Conservation (phyloP, 192 early-diverging fungal species). For the Haplosporangium gracile region DNA sequence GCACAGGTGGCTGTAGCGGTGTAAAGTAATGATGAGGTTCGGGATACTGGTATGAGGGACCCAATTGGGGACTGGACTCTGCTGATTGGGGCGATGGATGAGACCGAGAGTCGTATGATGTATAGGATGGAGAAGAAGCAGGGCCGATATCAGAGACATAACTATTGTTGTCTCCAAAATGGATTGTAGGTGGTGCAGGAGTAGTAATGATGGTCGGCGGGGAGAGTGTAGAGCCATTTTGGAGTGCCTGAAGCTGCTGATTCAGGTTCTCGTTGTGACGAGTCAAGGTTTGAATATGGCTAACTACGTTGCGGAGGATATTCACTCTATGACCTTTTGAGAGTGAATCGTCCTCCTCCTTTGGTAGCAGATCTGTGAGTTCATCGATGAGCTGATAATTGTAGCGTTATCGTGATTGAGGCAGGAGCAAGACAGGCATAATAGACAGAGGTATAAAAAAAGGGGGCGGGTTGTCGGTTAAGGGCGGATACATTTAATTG, state of each 20-base stretch:
- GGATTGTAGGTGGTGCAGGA: constrained; percentile 19
- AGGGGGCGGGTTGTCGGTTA: background rate
- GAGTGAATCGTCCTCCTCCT: constrained; percentile 37
- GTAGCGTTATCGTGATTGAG: background rate
- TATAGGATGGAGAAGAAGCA: constrained; percentile 8
- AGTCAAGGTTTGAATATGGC: constrained; percentile 73
- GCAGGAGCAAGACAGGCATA: background rate
- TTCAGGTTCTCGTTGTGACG: constrained; percentile 64
- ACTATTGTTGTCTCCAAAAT: constrained; percentile 4
- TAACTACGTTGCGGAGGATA: constrained; percentile 55
- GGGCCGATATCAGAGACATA: constrained; percentile 2
- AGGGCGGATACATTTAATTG: background rate
- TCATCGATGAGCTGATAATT: constrained; percentile 59
- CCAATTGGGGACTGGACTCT: background rate
- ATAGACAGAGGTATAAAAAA: background rate
- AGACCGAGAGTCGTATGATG: constrained; percentile 21
- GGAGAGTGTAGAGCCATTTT: constrained; percentile 16
- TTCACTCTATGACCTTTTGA: constrained; percentile 65
- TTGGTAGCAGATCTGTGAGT: constrained; percentile 57
- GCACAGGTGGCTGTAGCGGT: background rate
- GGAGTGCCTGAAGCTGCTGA: constrained; percentile 29
- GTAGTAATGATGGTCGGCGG: constrained; percentile 34
- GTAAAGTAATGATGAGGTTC: background rate
- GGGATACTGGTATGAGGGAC: background rate
- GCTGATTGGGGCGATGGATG: constrained; percentile 34